Base-by-base conservation (phyloP, 2,329 filamentous ascomycete genomes). In the Aspergillus texensis region DNA sequence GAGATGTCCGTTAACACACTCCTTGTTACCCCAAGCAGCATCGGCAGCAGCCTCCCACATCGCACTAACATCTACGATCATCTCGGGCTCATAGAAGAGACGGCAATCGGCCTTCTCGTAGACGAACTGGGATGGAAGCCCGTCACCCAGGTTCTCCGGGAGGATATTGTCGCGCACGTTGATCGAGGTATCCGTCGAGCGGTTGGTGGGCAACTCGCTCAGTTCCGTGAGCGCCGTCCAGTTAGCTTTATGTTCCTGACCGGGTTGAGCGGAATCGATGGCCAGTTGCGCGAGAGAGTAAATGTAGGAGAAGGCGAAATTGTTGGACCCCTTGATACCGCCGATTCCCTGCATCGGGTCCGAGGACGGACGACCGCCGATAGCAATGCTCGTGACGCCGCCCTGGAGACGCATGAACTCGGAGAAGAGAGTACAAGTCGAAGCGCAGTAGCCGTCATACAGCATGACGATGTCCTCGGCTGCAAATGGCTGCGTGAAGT, bases 151-250 rank as follows among this genome's bases (percentile, higher is more conserved):
- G 32, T 55, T 39, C 14, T 39, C 52, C 6, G 32, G 34, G 6
- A 55, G 52, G 14, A 55, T 55, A 28, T 55, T 55, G 24, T 55
- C 52, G 2, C 52, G 52, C 9, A 55, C 52, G 30, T 55, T 55
- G 30, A 55, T 26, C 10, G 52, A 55, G 34, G 32, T 55, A 32
- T 55, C 52, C 4, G 32, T 39, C 11, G 52, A 28, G 21, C 52
- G 52, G 16, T 26, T 39, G 1, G 32, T 24, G 6, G 52, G 52
- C 6, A 55, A 14, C 3, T n/a, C 16, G 14, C 19, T 55, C 3
- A 55, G 21, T 14, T 55, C 32, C 9, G 52, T 39, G 2, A 55
- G 52, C 3, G 32, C 30, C 1, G 52, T 26, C 52, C 32, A 39
- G 21, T 55, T 55, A 11, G 19, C 32, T 0, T 12, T 8, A 12